Conservation (phyloP, 768 basidiomycete genomes). For the Amanita rubescens region DNA sequence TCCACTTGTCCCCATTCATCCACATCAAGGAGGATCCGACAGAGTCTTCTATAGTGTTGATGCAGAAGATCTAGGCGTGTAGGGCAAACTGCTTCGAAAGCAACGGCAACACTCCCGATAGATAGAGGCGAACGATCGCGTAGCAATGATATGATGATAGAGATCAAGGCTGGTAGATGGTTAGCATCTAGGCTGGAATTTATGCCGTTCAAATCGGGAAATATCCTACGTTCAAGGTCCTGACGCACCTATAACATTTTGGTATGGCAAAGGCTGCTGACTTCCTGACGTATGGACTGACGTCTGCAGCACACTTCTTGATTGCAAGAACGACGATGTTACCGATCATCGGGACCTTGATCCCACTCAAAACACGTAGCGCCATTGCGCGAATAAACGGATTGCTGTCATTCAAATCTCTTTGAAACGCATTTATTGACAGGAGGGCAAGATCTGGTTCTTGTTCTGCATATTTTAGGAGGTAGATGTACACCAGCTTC, state of each 20-base stretch:
- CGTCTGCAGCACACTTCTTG: conserved; percentile 86
- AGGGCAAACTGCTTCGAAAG: conserved; percentile 85
- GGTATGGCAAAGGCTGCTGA: conserved; percentile 86
- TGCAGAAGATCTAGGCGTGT: conserved; percentile 84
- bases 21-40: conserved; percentile 76
- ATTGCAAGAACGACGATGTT: conserved; percentile 82
- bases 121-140: conserved; percentile 81
- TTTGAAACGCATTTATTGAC: conserved; percentile 98
- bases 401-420: conserved; percentile 86
- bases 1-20: conserved; percentile 97
- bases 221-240: not conserved
- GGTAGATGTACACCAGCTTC: conserved; percentile 97
- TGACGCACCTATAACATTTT: conserved; percentile 62
- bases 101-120: conserved; percentile 77
- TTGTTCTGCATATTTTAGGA: conserved; percentile 85
- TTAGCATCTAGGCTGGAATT: conserved; percentile 58
- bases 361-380: conserved; percentile 84
- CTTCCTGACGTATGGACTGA: conserved; percentile 93
- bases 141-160: conserved; percentile 55
- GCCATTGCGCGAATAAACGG: conserved; percentile 97
- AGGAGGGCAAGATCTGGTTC: conserved; percentile 94
- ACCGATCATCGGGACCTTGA: conserved; percentile 84
- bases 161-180: conserved; percentile 66
- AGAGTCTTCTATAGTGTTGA: conserved; percentile 79
- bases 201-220: not conserved